A percentile compares a stretch with the other conserved stretches of the same genome.
Evolutionary conservation across 306 rosid species (phyloP).

Genomic region (Hippophae tibetana): DNA sequence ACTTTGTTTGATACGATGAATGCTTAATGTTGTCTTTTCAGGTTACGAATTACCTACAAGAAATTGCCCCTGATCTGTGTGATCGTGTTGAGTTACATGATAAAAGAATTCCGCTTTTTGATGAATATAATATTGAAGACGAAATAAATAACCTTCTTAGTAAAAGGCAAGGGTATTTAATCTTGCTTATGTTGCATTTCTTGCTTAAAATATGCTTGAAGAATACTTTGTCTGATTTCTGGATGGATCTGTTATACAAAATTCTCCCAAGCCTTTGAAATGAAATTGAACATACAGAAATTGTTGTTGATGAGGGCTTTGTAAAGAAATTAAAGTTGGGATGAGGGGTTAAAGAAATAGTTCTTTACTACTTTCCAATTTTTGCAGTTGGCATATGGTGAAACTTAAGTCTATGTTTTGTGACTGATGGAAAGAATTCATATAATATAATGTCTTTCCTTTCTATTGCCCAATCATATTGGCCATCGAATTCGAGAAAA

Average conservation of each 20-base stretch:
- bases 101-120: slow-evolving; percentile 75
- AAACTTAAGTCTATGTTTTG: neutral
- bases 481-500: too few species aligned
- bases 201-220: slow-evolving; percentile 5
- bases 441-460: too few species aligned
- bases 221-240: slow-evolving; percentile 3
- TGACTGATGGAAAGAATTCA: neutral
- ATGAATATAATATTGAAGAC: slow-evolving; percentile 77
- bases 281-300: neutral
- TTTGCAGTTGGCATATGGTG: neutral
- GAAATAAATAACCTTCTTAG: slow-evolving; percentile 82
- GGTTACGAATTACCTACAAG: slow-evolving; percentile 97
- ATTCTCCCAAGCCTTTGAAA: neutral
- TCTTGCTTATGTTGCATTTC: slow-evolving; percentile 15
- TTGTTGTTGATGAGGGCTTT: neutral
- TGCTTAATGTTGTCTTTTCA: slow-evolving; percentile 25
- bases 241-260: slow-evolving; percentile 8
- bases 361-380: neutral
- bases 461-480: too few species aligned
- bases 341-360: neutral
- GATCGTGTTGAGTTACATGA: slow-evolving; percentile 71
- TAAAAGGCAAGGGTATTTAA: slow-evolving; percentile 49
- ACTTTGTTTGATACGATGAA: slow-evolving; percentile 4
- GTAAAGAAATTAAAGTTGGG: neutral
- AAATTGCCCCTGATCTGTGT: slow-evolving; percentile 90